A percentile compares a stretch with the other conserved stretches of the same genome.
phyloP scores from a whole-genome alignment of 2,329 filamentous ascomycete species.

The Colletotrichum spaethianum region DNA sequence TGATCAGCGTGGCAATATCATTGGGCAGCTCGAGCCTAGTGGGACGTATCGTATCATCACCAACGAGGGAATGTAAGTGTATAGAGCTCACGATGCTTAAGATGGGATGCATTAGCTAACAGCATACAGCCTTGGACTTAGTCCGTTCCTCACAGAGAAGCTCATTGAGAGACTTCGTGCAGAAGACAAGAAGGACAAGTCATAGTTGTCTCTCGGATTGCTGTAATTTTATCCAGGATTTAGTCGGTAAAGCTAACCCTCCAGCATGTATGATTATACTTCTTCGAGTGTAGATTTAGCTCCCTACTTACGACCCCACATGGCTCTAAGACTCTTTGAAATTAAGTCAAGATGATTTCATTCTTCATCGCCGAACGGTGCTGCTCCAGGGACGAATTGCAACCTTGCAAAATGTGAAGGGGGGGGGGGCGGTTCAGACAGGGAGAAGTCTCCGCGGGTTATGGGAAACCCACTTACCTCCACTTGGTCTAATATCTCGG shows the following conservation, averaged over 20 bases:
- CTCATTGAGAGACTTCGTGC: conserved; percentile 66
- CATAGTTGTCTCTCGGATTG: background rate
- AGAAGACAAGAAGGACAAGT: conserved; percentile 60
- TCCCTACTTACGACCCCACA: background rate
- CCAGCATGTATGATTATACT: background rate
- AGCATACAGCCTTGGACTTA: conserved; percentile 64
- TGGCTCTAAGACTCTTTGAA: background rate
- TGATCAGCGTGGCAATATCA: conserved; percentile 68
- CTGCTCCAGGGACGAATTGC: background rate
- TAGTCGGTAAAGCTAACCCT: background rate
- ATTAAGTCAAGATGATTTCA: background rate
- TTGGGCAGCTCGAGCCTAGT: conserved; percentile 71
- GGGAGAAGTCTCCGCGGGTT: conserved; percentile 8
- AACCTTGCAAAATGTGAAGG: conserved; percentile 6
- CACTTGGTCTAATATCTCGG: conserved; percentile 27
- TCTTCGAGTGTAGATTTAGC: background rate
- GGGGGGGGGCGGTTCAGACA: background rate
- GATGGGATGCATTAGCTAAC: conserved; percentile 38
- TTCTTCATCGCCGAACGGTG: background rate
- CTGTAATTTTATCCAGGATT: background rate
- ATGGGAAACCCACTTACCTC: conserved; percentile 27
- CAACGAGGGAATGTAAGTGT: conserved; percentile 78
- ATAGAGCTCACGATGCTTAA: background rate
- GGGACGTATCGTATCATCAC: conserved; percentile 76
- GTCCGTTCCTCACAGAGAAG: conserved; percentile 68